phyloP scores from a whole-genome alignment of 129 eudicot genomes.

The Pittosporum tobira region DNA sequence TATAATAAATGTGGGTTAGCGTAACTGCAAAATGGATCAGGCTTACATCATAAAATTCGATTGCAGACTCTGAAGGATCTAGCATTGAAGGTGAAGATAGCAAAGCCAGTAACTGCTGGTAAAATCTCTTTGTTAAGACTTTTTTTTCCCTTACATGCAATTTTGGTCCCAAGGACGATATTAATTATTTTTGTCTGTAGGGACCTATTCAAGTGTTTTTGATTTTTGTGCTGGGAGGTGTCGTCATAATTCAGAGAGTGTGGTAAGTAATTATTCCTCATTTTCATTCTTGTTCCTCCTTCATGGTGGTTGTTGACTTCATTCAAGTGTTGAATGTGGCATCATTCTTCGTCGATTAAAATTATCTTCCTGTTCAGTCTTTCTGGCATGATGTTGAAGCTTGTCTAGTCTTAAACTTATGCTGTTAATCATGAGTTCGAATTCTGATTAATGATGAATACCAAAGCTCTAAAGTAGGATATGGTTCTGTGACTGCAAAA shows the following conservation, averaged over 20 bases:
- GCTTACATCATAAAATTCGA: conserved; percentile 3
- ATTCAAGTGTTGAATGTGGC: too few relatives aligned
- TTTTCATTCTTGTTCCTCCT: background rate
- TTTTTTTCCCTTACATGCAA: too few relatives aligned
- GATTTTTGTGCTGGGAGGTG: conserved; percentile 90
- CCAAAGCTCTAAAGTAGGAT: background rate
- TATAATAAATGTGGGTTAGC: background rate
- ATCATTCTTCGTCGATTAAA: too few relatives aligned
- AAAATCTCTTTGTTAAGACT: conserved; percentile 9
- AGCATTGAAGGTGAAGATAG: conserved; percentile 63
- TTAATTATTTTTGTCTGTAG: conserved; percentile 23
- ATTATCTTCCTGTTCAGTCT: too few relatives aligned
- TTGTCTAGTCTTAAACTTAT: too few relatives aligned
- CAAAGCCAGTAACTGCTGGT: conserved; percentile 81
- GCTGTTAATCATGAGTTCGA: background rate
- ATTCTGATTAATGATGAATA: conserved; percentile 1
- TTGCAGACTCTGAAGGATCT: conserved; percentile 46
- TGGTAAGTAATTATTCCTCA: conserved; percentile 27
- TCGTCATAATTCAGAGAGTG: conserved; percentile 90
- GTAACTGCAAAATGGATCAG: background rate
- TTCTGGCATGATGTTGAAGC: too few relatives aligned
- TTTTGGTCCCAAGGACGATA: background rate
- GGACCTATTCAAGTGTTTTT: conserved; percentile 67
- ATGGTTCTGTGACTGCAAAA: background rate
- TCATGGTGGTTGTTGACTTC: background rate